Percentiles rank a stretch among this genome's conserved stretches.
These are phyloP conservation scores for Myotisia sp. DNA, from an alignment of 2,329 filamentous ascomycete genomes.

Conservation along the genomic window DNA sequence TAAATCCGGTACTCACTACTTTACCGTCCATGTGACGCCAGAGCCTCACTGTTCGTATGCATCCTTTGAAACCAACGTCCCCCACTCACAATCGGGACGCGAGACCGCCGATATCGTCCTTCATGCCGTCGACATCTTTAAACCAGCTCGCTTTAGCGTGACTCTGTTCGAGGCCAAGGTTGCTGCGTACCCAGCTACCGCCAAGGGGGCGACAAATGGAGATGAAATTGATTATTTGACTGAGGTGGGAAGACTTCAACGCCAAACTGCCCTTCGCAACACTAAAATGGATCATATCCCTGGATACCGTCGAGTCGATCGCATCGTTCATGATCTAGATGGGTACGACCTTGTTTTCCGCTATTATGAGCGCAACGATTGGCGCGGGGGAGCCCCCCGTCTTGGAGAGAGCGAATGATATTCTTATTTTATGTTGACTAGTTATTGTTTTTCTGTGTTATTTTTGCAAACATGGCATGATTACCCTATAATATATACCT, in stretches of 20 bases:
- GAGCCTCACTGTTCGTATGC: constrained; percentile 96
- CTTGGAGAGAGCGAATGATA: constrained; percentile 43
- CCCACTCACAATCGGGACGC: constrained; percentile 70
- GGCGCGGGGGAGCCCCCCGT: constrained; percentile 49
- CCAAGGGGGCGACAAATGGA: constrained; percentile 21
- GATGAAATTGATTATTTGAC: constrained; percentile 23
- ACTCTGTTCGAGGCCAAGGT: constrained; percentile 86
- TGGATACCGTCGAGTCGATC: constrained; percentile 79
- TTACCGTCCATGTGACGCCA: constrained; percentile 94
- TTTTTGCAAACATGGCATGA: no score
- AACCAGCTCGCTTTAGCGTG: constrained; percentile 92
- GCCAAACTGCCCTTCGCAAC: constrained; percentile 30
- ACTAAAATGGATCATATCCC: constrained; percentile 59
- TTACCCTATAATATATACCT: no score
- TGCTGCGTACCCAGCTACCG: no score
- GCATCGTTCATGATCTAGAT: constrained; percentile 93
- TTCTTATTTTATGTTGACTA: no score
- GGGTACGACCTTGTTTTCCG: constrained; percentile 94
- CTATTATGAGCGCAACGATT: constrained; percentile 87
- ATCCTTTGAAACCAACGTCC: constrained; percentile 96
- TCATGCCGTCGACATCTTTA: constrained; percentile 90
- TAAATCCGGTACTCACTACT: constrained; percentile 60
- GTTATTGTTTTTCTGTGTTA: no score
- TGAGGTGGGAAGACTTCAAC: constrained; percentile 28
- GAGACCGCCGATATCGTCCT: constrained; percentile 83